Conservation (phyloP, 1,139 yeast species). For the Debaryomycetaceae sp. region DNA sequence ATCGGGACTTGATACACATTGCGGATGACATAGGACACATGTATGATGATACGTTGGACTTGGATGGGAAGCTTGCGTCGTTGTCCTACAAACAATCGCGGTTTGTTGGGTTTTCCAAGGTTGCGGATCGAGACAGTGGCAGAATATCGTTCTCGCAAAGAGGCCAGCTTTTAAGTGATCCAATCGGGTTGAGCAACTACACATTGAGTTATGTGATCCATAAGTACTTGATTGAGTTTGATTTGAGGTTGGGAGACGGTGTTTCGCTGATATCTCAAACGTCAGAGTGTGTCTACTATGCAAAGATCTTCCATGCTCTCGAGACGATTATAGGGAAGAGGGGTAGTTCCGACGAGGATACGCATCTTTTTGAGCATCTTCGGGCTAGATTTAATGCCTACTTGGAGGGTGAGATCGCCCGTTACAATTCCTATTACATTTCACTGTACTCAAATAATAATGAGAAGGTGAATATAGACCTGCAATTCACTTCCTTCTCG, state of each 20-base stretch:
- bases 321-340: conserved; percentile 21
- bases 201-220: conserved; percentile 29
- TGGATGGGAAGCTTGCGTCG: conserved; percentile 27
- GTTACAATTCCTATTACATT: conserved; percentile 14
- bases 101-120: conserved; percentile 22
- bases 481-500: conserved; percentile 11
- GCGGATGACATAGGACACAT: conserved; percentile 65
- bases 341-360: conserved; percentile 7
- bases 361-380: conserved; percentile 17
- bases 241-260: conserved; percentile 11
- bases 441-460: conserved; percentile 5
- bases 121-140: background rate
- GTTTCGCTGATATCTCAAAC: conserved; percentile 12
- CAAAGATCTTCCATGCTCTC: conserved; percentile 34
- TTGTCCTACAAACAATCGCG: conserved; percentile 31
- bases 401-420: conserved; percentile 25
- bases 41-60: conserved; percentile 34
- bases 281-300: conserved; percentile 28
- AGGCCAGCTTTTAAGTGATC: background rate
- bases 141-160: background rate
- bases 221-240: conserved; percentile 24
- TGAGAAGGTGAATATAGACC: conserved; percentile 16
- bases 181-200: conserved; percentile 4
- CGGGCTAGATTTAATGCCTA: conserved; percentile 21
- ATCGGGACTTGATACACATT: conserved; percentile 62